Evolutionary conservation across 768 basidiomycete genomes (phyloP), one percentile per base, ranked within the genome.

Genomic region (Tylopilus subfusipes): DNA sequence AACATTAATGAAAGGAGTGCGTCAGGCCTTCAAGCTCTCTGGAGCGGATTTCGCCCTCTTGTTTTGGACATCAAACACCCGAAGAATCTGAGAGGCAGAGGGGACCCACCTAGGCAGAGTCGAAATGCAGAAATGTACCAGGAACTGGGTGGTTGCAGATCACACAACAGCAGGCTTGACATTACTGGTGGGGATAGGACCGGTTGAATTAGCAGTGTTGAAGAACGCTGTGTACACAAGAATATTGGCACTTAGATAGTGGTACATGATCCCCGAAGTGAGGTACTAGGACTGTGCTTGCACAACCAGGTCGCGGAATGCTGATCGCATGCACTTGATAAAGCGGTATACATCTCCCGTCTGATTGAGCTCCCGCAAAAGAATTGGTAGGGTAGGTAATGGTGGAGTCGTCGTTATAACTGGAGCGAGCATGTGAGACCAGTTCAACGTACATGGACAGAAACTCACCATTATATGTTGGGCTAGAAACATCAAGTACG

Each of bases 51-150:
- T 30, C 30, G 30, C 30, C 30, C 30, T 30, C 2, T 30, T 10
- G 30, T 5, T 29, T 29, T 4, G 27, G 27, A 29, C 9, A 29
- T 29, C 9, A 9, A 4, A 29, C n/a, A n/a, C n/a, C n/a, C n/a
- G 27, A 4, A 9, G 9, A 29, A 29, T 29, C 27, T 4, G 9
- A 4, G 27, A 29, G 27, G 9, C 4, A 6, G 82, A 84, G 11
- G 73, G 76, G 19, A 76, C 72, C n/a, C 63, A 68, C 43, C 90
- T 89, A 29, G 82, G 82, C 44, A 96, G 94, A 72, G 56, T 82
- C 3, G 90, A 93, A 70, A 92, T 93, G 87, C 81, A 93, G 36
- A 87, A 63, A 85, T 88, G 78, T 97, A 96, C 75, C 95, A 95
- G 73, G n/a, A n/a, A n/a, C n/a, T n/a, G n/a, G n/a, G n/a, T n/a